Percentiles rank a stretch among this genome's conserved stretches.
phyloP scores from a whole-genome alignment of 225 moss, liverwort and hornwort species.

The Thuidium tamariscinum region DNA sequence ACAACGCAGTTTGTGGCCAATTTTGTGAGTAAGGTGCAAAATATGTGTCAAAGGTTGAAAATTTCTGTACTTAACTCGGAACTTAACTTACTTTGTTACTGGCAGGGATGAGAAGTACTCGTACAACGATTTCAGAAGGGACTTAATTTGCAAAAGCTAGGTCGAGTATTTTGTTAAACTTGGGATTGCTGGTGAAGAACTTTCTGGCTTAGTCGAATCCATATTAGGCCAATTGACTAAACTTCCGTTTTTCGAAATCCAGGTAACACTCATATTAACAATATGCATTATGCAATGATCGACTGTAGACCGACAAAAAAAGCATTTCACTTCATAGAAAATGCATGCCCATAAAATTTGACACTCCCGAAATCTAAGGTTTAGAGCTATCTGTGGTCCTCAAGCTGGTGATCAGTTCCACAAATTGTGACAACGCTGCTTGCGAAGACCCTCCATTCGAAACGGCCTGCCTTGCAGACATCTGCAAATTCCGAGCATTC shows the following conservation, averaged over 20 bases:
- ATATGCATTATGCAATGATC: too few relatives aligned
- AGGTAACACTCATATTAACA: too few relatives aligned
- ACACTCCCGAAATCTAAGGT: neutral
- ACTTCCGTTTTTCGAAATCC: neutral
- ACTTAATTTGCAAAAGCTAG: neutral
- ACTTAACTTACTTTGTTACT: neutral
- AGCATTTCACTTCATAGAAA: too few relatives aligned
- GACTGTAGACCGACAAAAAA: neutral
- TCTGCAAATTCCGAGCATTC: neutral
- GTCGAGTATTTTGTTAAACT: neutral
- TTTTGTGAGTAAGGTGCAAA: neutral
- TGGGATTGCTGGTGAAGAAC: neutral
- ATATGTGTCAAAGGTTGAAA: neutral
- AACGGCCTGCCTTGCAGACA: neutral
- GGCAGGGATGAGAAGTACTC: neutral
- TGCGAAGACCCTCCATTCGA: neutral
- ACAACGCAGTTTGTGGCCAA: neutral
- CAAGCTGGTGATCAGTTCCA: neutral
- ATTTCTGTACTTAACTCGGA: neutral
- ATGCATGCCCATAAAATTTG: neutral
- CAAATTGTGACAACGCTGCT: neutral
- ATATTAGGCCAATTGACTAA: neutral
- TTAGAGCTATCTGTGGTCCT: neutral
- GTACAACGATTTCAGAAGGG: neutral
- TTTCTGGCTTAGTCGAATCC: neutral